These are phyloP conservation scores for Chenopodium suecicum DNA, from an alignment of 148 eudicot species.

Conservation along the genomic window DNA sequence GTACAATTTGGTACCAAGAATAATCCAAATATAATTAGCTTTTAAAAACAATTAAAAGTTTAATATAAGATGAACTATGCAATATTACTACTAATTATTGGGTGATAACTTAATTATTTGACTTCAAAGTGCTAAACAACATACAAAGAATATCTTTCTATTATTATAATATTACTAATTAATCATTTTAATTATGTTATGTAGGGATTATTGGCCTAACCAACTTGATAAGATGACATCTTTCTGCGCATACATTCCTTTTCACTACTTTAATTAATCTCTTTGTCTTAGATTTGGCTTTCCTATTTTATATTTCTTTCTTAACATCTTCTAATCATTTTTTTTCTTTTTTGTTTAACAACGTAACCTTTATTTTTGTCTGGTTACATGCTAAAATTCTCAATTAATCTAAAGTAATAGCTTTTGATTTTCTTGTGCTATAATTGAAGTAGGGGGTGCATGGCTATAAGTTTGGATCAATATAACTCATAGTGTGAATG, in stretches of 20 bases:
- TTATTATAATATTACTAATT: neutral
- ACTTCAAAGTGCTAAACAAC: neutral
- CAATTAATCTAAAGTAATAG: too few relatives aligned
- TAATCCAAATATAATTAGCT: neutral
- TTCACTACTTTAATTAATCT: neutral
- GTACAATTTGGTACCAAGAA: slow-evolving; percentile 8
- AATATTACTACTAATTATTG: neutral
- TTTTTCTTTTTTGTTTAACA: neutral
- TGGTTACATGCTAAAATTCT: too few relatives aligned
- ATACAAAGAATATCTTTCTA: slow-evolving; percentile 11
- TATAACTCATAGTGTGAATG: too few relatives aligned
- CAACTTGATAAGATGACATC: slow-evolving; percentile 25
- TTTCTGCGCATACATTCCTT: slow-evolving; percentile 28
- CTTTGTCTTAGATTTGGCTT: slow-evolving; percentile 19
- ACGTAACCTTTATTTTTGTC: too few relatives aligned
- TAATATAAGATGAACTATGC: neutral
- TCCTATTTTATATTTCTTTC: neutral
- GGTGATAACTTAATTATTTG: neutral
- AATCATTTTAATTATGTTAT: slow-evolving; percentile 6
- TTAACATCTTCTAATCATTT: too few relatives aligned
- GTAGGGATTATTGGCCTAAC: slow-evolving; percentile 6
- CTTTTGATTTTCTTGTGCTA: too few relatives aligned
- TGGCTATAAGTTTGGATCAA: too few relatives aligned
- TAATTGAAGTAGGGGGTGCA: too few relatives aligned
- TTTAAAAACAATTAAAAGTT: neutral